Percentiles rank a stretch among this genome's conserved stretches.
Conservation (phyloP, 805 yeast species). For the Alloascoidea hylecoeti region DNA sequence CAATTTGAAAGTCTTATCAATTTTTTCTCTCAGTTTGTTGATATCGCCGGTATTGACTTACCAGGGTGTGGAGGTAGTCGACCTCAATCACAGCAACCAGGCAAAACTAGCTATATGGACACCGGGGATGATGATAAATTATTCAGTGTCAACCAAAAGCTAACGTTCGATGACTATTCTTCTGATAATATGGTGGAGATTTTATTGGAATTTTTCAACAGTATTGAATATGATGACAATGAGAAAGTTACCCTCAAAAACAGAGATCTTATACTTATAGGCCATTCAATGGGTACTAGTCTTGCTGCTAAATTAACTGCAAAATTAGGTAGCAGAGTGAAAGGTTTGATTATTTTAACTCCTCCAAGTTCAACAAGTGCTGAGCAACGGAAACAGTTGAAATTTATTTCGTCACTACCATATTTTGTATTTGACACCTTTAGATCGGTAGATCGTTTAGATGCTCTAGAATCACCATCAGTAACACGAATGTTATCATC, state of each 20-base stretch:
- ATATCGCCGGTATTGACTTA: constrained; percentile 58
- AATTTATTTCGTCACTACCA: constrained; percentile 14
- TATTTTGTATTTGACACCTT: constrained; percentile 32
- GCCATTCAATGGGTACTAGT: constrained; percentile 67
- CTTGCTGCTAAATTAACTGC: constrained; percentile 31
- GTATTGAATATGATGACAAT: constrained; percentile 18
- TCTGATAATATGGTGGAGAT: constrained; percentile 24
- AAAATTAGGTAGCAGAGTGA: constrained; percentile 12
- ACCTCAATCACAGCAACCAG: constrained; percentile 6
- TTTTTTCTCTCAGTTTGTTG: constrained; percentile 44
- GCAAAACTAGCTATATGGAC: background rate
- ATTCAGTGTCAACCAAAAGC: constrained; percentile 1
- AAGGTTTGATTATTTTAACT: constrained; percentile 18
- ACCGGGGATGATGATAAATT: background rate
- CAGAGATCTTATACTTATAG: constrained; percentile 28
- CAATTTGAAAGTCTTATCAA: constrained; percentile 70
- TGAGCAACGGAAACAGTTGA: constrained; percentile 1
- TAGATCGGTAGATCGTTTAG: constrained; percentile 44
- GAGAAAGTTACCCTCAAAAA: constrained; percentile 12
- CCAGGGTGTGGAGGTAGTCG: constrained; percentile 68
- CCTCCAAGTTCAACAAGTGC: constrained; percentile 17
- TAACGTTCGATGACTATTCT: constrained; percentile 21
- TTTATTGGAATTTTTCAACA: constrained; percentile 20
- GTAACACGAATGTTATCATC: constrained; percentile 39
- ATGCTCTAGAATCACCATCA: constrained; percentile 46